Evolutionary conservation across 495 filamentous ascomycete species (phyloP).

Genomic region (Emericellopsis terricola): DNA sequence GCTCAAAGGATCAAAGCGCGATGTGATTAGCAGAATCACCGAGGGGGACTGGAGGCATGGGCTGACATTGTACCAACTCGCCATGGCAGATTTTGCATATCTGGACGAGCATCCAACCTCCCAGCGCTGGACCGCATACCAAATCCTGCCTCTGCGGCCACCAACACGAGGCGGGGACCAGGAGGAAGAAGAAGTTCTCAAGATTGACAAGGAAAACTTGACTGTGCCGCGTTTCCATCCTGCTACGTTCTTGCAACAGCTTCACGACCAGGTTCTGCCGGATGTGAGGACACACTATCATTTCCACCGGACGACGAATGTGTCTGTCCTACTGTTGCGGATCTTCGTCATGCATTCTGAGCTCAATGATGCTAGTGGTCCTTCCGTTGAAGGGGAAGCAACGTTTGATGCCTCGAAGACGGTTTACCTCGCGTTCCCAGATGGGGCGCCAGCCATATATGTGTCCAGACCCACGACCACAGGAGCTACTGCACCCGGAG

Average conservation of each 20-base stretch:
- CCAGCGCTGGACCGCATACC: slow-evolving; percentile 60
- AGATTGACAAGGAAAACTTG: slow-evolving; percentile 23
- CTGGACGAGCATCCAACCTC: slow-evolving; percentile 58
- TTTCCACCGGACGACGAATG: slow-evolving; percentile 39
- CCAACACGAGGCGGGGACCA: slow-evolving; percentile 15
- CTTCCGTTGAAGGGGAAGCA: slow-evolving; percentile 8
- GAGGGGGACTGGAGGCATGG: slow-evolving; percentile 74
- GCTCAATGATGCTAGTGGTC: slow-evolving; percentile 27
- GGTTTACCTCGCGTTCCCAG: slow-evolving; percentile 64
- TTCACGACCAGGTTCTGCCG: slow-evolving; percentile 54
- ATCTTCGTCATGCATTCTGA: slow-evolving; percentile 52
- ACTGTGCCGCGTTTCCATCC: slow-evolving; percentile 57
- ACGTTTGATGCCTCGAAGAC: slow-evolving; percentile 39
- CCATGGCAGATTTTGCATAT: slow-evolving; percentile 62
- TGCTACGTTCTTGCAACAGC: slow-evolving; percentile 49
- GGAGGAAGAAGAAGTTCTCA: slow-evolving; percentile 10
- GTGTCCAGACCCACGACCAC: slow-evolving; percentile 35
- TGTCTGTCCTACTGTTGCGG: slow-evolving; percentile 53
- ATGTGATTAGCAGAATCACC: slow-evolving; percentile 57
- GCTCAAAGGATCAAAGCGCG: slow-evolving; percentile 50
- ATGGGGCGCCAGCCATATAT: slow-evolving; percentile 57
- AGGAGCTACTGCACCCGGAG: slow-evolving; percentile 17
- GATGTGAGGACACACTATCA: slow-evolving; percentile 69
- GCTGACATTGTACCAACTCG: slow-evolving; percentile 57
- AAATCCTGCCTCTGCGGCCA: slow-evolving; percentile 24